Conservation (phyloP, 495 filamentous ascomycete genomes). For the Penicillium arizonense region DNA sequence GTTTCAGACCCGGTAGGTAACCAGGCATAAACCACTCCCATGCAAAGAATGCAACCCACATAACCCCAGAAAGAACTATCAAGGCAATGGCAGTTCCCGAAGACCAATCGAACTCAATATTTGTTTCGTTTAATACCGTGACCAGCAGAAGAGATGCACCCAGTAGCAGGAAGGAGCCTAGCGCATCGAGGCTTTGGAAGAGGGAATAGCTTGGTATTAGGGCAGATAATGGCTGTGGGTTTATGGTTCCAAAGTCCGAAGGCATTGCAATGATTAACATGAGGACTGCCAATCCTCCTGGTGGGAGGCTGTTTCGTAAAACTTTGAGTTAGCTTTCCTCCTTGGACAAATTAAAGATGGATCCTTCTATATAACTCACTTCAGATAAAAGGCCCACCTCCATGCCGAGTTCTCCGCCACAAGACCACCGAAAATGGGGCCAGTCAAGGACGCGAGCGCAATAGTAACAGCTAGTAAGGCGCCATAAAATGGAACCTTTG, state of each 20-base stretch:
- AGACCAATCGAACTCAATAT: constrained; percentile 38
- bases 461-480: neutral
- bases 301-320: neutral
- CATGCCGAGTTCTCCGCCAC: constrained; percentile 51
- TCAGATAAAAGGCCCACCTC: constrained; percentile 61
- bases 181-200: constrained; percentile 41
- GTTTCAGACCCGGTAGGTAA: constrained; percentile 13
- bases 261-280: neutral
- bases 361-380: constrained; percentile 23
- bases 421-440: constrained; percentile 56
- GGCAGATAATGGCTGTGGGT: neutral
- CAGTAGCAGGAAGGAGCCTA: constrained; percentile 50
- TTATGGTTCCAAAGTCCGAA: neutral
- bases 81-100: constrained; percentile 36
- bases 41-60: constrained; percentile 28
- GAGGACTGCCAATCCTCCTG: neutral
- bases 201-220: neutral
- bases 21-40: constrained; percentile 24
- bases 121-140: constrained; percentile 54
- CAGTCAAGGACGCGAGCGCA: constrained; percentile 28
- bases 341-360: too few relatives aligned
- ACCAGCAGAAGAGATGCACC: constrained; percentile 50
- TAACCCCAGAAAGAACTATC: constrained; percentile 23
- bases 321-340: too few relatives aligned
- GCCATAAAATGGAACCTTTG: too few relatives aligned